A percentile compares a stretch with the other conserved stretches of the same genome.
Evolutionary conservation across 352 stramenopile genomes (phyloP).

Genomic region (Peronospora farinosa): DNA sequence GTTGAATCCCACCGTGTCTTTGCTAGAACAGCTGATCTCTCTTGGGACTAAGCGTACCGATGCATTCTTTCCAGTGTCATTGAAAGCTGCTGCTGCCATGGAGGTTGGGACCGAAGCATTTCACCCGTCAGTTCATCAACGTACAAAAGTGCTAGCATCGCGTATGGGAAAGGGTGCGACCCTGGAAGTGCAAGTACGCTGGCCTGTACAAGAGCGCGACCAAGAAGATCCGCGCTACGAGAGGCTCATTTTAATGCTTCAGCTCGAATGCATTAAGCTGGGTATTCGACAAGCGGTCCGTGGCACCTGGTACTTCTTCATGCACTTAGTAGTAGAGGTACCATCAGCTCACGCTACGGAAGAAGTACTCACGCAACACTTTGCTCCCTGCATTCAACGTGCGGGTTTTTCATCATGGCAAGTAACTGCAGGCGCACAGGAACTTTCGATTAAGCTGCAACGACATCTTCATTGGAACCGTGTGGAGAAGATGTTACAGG

Average conservation of each 20-base stretch:
- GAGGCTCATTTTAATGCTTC: slow-evolving; percentile 78
- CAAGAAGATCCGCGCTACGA: slow-evolving; percentile 86
- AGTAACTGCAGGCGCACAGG: slow-evolving; percentile 75
- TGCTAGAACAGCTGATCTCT: slow-evolving; percentile 72
- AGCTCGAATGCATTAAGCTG: slow-evolving; percentile 77
- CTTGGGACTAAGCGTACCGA: slow-evolving; percentile 76
- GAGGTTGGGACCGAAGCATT: slow-evolving; percentile 85
- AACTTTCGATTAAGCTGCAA: slow-evolving; percentile 84
- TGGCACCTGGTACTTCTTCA: slow-evolving; percentile 78
- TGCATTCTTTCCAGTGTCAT: slow-evolving; percentile 69
- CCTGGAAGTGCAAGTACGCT: slow-evolving; percentile 80
- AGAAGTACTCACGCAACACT: slow-evolving; percentile 52
- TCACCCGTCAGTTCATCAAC: slow-evolving; percentile 77
- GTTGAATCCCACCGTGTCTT: slow-evolving; percentile 54
- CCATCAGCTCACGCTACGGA: slow-evolving; percentile 42
- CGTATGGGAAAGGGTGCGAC: slow-evolving; percentile 81
- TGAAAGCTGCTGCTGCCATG: slow-evolving; percentile 77
- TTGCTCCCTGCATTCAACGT: slow-evolving; percentile 75
- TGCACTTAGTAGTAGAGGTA: slow-evolving; percentile 78
- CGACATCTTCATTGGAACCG: slow-evolving; percentile 85
- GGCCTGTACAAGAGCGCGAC: slow-evolving; percentile 79
- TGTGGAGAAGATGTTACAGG: slow-evolving; percentile 84
- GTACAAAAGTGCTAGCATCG: slow-evolving; percentile 71
- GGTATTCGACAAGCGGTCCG: slow-evolving; percentile 65
- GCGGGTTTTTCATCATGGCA: slow-evolving; percentile 82